These are phyloP conservation scores for Metarhizium robertsii DNA, from an alignment of 2,329 filamentous ascomycete genomes.

Conservation along the genomic window DNA sequence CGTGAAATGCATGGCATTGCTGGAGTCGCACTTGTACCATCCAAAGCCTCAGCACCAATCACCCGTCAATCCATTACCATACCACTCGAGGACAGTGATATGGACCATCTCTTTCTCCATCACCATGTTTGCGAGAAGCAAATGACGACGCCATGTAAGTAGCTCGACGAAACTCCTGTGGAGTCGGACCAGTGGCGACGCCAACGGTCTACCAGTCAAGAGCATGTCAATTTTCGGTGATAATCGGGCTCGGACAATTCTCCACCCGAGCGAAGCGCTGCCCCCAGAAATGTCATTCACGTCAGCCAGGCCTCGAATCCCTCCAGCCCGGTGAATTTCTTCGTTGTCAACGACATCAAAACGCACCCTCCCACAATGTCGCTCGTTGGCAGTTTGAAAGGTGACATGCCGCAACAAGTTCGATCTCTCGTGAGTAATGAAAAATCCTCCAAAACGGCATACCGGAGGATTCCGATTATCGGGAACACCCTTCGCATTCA, in stretches of 20 bases:
- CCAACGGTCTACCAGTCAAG: background rate
- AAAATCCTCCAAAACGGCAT: background rate
- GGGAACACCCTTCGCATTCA: background rate
- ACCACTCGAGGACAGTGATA: background rate
- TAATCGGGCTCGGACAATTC: slow-evolving; percentile 9
- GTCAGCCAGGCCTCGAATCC: background rate
- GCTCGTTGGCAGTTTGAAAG: slow-evolving; percentile 30
- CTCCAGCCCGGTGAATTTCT: background rate
- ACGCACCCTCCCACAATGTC: slow-evolving; percentile 21
- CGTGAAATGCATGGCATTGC: background rate
- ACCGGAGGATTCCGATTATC: background rate
- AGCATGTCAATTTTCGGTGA: slow-evolving; percentile 1
- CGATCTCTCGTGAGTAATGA: slow-evolving; percentile 41
- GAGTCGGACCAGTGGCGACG: background rate
- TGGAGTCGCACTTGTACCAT: background rate
- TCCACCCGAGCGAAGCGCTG: slow-evolving; percentile 6
- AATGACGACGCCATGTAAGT: background rate
- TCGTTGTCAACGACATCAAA: background rate
- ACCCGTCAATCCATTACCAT: background rate
- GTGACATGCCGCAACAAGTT: slow-evolving; percentile 48
- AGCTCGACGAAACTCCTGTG: background rate
- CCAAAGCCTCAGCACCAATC: background rate
- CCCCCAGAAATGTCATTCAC: background rate
- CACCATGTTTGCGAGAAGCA: background rate
- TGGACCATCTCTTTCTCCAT: background rate